phyloP scores from a whole-genome alignment of 2,329 filamentous ascomycete genomes.

The Colletotrichum godetiae region DNA sequence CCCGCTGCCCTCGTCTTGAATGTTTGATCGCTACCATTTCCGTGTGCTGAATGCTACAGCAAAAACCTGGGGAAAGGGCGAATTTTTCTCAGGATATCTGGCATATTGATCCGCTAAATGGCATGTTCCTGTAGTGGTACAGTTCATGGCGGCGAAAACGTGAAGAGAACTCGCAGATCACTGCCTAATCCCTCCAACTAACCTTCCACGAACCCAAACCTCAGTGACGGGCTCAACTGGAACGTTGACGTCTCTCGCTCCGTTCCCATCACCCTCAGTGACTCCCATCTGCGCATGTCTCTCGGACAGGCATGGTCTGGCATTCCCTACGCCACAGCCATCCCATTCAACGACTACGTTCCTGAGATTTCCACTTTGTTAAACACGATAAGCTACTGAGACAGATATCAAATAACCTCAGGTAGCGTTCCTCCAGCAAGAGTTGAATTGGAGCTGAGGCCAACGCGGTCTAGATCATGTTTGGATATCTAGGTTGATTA shows the following conservation, averaged over 20 bases:
- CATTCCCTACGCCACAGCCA: not conserved
- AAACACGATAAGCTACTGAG: not conserved
- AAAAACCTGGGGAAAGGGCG: not conserved
- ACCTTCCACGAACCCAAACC: not conserved
- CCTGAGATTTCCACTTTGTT: not conserved
- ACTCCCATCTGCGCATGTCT: too few relatives aligned
- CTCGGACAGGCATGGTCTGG: not conserved
- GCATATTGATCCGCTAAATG: not conserved
- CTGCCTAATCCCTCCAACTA: too few relatives aligned
- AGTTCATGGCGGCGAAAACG: not conserved
- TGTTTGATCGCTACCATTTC: not conserved
- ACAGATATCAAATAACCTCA: not conserved
- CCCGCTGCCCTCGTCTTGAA: not conserved
- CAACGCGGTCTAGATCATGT: not conserved
- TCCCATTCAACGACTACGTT: not conserved
- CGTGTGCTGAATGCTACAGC: not conserved
- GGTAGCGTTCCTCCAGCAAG: not conserved
- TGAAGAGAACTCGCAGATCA: not conserved
- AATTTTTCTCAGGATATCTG: not conserved
- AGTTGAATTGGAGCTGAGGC: not conserved
- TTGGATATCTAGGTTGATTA: not conserved
- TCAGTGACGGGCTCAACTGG: not conserved
- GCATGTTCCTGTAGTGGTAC: not conserved
- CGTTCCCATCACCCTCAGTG: not conserved
- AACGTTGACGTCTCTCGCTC: not conserved